These are phyloP conservation scores for Madurella mycetomatis DNA, from an alignment of 2,329 filamentous ascomycete genomes.

Conservation along the genomic window DNA sequence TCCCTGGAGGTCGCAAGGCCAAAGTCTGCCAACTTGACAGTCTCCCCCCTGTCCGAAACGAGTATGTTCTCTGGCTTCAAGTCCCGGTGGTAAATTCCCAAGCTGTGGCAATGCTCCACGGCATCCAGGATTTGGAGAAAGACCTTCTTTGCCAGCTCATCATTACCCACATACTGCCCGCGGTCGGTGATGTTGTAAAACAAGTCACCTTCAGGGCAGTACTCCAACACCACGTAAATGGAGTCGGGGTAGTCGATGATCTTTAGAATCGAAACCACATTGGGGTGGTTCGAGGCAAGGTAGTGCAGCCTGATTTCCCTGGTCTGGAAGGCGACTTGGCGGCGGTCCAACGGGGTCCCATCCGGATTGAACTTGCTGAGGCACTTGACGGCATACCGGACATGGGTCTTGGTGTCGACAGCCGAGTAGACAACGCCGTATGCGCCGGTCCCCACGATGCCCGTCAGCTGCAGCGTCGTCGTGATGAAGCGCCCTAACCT, in stretches of 20 bases:
- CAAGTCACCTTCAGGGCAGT: constrained; percentile 92
- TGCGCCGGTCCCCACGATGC: constrained; percentile 85
- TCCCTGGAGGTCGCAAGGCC: constrained; percentile 83
- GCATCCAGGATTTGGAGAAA: constrained; percentile 97
- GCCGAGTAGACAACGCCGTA: constrained; percentile 96
- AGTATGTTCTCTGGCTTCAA: constrained; percentile 98
- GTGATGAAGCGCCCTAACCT: constrained; percentile 80
- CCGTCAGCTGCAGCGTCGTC: constrained; percentile 75
- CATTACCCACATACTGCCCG: constrained; percentile 88
- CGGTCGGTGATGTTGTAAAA: constrained; percentile 97
- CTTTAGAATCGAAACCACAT: constrained; percentile 89
- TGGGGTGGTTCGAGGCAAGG: constrained; percentile 79
- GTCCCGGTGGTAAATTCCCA: constrained; percentile 95
- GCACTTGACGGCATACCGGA: constrained; percentile 91
- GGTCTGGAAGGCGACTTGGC: constrained; percentile 86
- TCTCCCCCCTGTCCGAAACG: constrained; percentile 81
- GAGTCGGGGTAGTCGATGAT: constrained; percentile 90
- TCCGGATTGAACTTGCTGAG: constrained; percentile 82
- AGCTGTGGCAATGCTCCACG: constrained; percentile 87
- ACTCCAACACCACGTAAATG: constrained; percentile 95
- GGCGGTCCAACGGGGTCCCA: constrained; percentile 67
- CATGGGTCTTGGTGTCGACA: constrained; percentile 73
- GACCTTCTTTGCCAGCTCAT: constrained; percentile 76
- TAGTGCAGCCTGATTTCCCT: constrained; percentile 91
- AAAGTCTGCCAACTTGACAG: constrained; percentile 95